Evolutionary conservation across 2,329 filamentous ascomycete genomes (phyloP).

Genomic region (Apiospora sp.): DNA sequence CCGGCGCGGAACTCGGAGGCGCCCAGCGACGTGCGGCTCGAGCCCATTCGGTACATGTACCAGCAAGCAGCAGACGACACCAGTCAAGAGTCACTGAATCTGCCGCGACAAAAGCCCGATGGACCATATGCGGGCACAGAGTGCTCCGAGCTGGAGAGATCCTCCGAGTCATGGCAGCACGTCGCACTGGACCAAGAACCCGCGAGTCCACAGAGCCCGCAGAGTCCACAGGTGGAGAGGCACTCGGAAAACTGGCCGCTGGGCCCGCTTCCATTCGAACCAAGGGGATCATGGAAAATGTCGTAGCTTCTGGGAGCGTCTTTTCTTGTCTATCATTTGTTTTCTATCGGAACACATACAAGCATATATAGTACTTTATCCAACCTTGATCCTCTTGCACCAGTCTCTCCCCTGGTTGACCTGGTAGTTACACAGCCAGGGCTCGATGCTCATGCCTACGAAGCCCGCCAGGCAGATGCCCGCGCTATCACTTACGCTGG

Average conservation of each 20-base stretch:
- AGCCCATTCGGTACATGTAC: not conserved
- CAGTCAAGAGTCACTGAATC: not conserved
- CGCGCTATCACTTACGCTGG: slow-evolving; percentile 89
- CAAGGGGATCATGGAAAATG: not conserved
- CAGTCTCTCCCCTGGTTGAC: slow-evolving; percentile 80
- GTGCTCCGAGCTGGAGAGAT: not conserved
- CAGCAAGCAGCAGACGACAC: not conserved
- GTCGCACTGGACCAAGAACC: not conserved
- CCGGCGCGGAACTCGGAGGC: not conserved
- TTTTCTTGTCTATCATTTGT: not conserved
- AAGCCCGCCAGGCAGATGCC: slow-evolving; percentile 92
- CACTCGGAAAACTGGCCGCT: not conserved
- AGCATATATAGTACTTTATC: slow-evolving; percentile 36
- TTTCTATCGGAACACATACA: no score
- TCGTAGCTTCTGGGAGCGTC: not conserved
- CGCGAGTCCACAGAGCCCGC: not conserved
- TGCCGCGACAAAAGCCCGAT: not conserved
- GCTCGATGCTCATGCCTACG: slow-evolving; percentile 83
- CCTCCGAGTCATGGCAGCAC: not conserved
- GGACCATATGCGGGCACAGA: not conserved
- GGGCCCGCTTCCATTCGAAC: not conserved
- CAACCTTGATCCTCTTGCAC: slow-evolving; percentile 65
- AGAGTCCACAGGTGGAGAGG: not conserved
- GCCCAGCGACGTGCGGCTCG: not conserved
- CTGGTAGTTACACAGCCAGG: slow-evolving; percentile 84